Evolutionary conservation across 768 basidiomycete genomes (phyloP), one percentile per base, ranked within the genome.

Genomic region (Boletus rubroflammeus): DNA sequence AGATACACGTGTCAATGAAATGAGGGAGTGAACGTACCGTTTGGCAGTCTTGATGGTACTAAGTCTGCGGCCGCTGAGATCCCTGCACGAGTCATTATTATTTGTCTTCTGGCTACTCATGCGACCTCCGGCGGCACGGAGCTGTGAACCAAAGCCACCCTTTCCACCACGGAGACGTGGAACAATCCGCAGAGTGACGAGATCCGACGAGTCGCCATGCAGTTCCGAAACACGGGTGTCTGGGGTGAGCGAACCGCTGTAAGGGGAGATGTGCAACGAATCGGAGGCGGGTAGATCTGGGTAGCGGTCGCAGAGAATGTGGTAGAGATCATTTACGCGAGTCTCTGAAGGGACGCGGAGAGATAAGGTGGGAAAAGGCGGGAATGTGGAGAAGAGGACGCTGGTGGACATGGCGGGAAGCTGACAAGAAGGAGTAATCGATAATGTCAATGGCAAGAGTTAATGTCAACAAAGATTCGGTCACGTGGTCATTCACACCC

Each of bases 21-120:
- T 5, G 15, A 39, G 8, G 46, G 47, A 14, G 6, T n/a, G 3
- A 21, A 74, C 83, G 46, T 61, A 93, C 94, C 86, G 88, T 71
- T 97, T 92, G 1, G 96, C 97, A 63, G 98, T 94, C 72, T 98
- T 97, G 66, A 99, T 84, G 0, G 96, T 97, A 64, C 90, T 92
- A 26, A 99, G 75, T 57, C 94, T 77, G 47, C 96, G 76, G 2
- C 96, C 96, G 54, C 81, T 93, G 35, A 99, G 78, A 67, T 98
- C 97, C 45, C 97, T 76, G 69, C 94, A 97, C 8, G 90, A 91
- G 68, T 98, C 95, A 58, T 94, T 94, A 70, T 94, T 95, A 71
- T 79, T 94, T 23, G 93, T 93, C 77, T 93, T 93, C 75, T 94
- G 92, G 62, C 87, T 90, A 66, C 89, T 92, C 97, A 99, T 99